Base-by-base conservation (phyloP, 805 yeast genomes). In the Kodamaea leandrae region DNA sequence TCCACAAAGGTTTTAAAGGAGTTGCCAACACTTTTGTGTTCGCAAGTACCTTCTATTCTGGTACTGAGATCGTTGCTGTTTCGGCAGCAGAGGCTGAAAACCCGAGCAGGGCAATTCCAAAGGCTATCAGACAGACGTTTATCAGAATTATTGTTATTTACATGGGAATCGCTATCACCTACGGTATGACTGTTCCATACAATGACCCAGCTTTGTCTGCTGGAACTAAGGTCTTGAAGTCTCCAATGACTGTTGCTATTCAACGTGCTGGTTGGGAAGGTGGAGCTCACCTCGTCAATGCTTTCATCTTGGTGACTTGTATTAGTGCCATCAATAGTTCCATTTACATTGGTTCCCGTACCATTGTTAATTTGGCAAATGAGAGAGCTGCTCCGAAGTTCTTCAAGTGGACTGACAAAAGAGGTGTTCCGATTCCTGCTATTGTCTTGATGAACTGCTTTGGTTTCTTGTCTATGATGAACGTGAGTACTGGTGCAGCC, bases 321-420 rank as follows among this genome's bases (percentile, higher is more conserved):
- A 58, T 84, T 32, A 78, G 85, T 23, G 85, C 90, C 4, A 77
- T 82, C 53, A 83, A 83, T 61, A 73, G 84, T 30, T 76, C 84
- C 25, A 77, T 83, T 39, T 83, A 78, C 58, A 72, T 83, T 57
- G 86, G 85, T 8, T 77, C 86, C 2, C 69, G 90, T 57, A 74
- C 87, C 1, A 65, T 83, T 10, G 77, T 82, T 47, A 78, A 76
- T 41, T 71, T 83, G 71, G 80, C 88, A 4, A 65, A 72, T 45
- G 80, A 75, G 41, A 78, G 81, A 1, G 68, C 71, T 44, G 86
- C 84, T 0, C 87, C 86, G 30, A 63, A 64, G 53, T 52, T 78
- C 41, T 67, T 83, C 43, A 68, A 68, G 2, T 70, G 64, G 47
- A 76, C 78, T 23, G 74, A 74, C 51, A 71, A 66, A 42, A 62